phyloP scores from a whole-genome alignment of 352 stramenopile species.

The Peronospora destructor region DNA sequence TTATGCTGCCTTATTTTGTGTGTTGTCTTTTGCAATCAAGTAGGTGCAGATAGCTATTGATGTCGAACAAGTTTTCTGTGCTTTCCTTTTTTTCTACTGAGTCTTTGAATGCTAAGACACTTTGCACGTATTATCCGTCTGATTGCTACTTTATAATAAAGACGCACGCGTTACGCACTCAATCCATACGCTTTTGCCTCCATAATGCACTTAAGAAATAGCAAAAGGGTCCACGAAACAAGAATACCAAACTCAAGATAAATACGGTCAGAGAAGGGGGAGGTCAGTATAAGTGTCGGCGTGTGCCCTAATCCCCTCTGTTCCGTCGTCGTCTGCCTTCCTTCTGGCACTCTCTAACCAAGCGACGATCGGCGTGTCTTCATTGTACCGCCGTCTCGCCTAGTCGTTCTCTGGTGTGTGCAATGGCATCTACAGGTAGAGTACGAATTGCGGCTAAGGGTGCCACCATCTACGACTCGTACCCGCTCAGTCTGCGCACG shows the following conservation, averaged over 20 bases:
- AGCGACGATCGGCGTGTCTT: neutral
- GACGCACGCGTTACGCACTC: neutral
- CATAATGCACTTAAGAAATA: neutral
- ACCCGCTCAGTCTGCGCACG: constrained; percentile 44
- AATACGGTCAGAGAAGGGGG: constrained; percentile 13
- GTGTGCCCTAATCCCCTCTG: constrained; percentile 12
- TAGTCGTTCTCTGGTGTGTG: constrained; percentile 1
- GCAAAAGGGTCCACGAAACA: neutral
- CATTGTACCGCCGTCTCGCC: neutral
- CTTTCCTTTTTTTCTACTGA: no score
- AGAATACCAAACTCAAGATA: constrained; percentile 15
- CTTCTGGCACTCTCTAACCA: constrained; percentile 23
- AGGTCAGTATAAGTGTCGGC: neutral
- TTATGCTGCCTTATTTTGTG: no score
- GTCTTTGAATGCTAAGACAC: no score
- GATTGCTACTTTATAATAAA: neutral
- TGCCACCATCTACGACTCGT: constrained; percentile 62
- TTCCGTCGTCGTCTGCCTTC: constrained; percentile 14
- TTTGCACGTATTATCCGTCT: no score
- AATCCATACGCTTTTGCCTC: neutral
- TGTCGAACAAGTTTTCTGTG: no score
- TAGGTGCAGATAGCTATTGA: no score
- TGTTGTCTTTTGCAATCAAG: no score
- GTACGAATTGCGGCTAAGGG: constrained; percentile 13
- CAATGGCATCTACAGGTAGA: constrained; percentile 20